Evolutionary conservation across 2,329 filamentous ascomycete species (phyloP), one percentile per base, ranked within the genome.

Genomic region (Alternaria gaisen): DNA sequence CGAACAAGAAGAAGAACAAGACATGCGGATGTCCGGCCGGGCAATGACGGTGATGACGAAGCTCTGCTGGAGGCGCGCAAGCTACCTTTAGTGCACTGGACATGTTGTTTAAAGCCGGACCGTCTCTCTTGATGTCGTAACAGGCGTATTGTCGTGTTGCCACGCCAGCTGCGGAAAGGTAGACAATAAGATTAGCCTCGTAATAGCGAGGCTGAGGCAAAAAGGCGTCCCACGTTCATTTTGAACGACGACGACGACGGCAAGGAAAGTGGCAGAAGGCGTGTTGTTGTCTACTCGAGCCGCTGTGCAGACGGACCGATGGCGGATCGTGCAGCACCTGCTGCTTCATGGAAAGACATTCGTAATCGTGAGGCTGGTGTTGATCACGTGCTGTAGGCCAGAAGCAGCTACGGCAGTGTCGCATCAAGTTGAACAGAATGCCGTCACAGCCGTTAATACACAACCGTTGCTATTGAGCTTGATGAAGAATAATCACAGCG

Each of bases 111-210:
- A 48, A 38, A 40, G 26, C 53, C 32, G 40, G 24, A 34, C 58
- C 65, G 56, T 62, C 51, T 40, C 44, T 50, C 51, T 53, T 36
- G 40, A 34, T 16, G 43, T 24, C 26, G 36, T 30, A 41, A 41
- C 38, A 22, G 61, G 32, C 61, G 48, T 52, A 50, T 53, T 53
- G 42, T 38, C 58, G 57, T 63, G 63, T 69, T 65, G 68, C 66
- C 68, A 67, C 60, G 56, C 61, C 61, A 67, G 58, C 59, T 36
- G 58, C 56, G 30, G 26, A 56, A 38, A 51, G 36, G 42, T 20
- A 40, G 38, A 18, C 38, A 11, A 16, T 30, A 43, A 53, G 28
- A 34, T 36, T 26, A 48, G 26, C n/a, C 20, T 66, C 60, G 65
- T 64, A 65, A 63, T 53, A 22, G 24, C 30, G 48, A 53, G 60